Percentiles rank a stretch among this genome's conserved stretches.
phyloP scores from a whole-genome alignment of 192 early-diverging fungal species.

The Chytriomyces sp. region DNA sequence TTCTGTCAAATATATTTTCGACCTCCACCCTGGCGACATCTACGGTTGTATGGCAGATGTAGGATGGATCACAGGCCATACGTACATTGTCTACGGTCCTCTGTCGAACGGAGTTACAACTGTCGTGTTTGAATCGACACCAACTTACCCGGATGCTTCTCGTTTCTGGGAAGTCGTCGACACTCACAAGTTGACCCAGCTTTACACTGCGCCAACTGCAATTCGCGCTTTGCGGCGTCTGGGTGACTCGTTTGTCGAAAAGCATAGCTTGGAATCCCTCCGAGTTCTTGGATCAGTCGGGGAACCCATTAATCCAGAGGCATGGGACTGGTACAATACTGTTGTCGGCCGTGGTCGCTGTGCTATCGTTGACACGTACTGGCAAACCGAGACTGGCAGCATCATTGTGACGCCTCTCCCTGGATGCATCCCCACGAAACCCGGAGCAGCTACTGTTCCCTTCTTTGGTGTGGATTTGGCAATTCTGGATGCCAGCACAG shows the following conservation, averaged over 20 bases:
- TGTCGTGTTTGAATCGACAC: slow-evolving; percentile 92
- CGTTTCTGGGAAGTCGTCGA: slow-evolving; percentile 70
- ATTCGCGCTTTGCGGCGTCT: slow-evolving; percentile 92
- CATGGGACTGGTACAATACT: slow-evolving; percentile 97
- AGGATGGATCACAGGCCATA: slow-evolving; percentile 76
- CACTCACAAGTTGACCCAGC: slow-evolving; percentile 92
- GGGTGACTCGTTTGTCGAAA: slow-evolving; percentile 77
- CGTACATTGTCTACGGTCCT: slow-evolving; percentile 94
- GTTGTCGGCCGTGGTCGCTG: slow-evolving; percentile 85
- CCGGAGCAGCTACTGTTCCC: slow-evolving; percentile 92
- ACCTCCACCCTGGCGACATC: slow-evolving; percentile 86
- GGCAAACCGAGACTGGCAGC: slow-evolving; percentile 84
- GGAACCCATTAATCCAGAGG: slow-evolving; percentile 97
- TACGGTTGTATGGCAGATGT: slow-evolving; percentile 97
- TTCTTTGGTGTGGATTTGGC: slow-evolving; percentile 95
- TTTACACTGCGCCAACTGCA: slow-evolving; percentile 98
- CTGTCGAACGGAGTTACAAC: slow-evolving; percentile 86
- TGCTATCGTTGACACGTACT: slow-evolving; percentile 96
- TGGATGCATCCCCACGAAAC: slow-evolving; percentile 87
- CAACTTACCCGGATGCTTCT: slow-evolving; percentile 83
- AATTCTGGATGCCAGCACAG: slow-evolving; percentile 83
- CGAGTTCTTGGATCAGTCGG: slow-evolving; percentile 94
- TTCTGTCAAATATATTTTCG: slow-evolving; percentile 93
- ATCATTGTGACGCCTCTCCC: slow-evolving; percentile 91
- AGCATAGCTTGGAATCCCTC: slow-evolving; percentile 80